Evolutionary conservation across 495 filamentous ascomycete genomes (phyloP).

Genomic region (Penicillium herquei): DNA sequence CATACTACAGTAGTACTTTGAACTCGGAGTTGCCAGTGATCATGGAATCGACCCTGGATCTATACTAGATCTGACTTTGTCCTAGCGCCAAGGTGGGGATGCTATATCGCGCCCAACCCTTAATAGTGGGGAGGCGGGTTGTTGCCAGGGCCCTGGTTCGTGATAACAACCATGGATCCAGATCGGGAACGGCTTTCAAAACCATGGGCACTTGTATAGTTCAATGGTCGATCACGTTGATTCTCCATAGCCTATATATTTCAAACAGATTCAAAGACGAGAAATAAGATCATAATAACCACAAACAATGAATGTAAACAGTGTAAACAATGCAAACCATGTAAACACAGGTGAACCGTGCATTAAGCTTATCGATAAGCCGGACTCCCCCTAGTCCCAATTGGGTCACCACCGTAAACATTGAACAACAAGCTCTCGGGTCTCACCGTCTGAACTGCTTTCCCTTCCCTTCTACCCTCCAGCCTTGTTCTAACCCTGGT

Average conservation of each 20-base stretch:
- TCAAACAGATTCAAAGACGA: no score
- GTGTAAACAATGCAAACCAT: no score
- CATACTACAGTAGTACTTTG: no score
- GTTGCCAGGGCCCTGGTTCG: constrained; percentile 15
- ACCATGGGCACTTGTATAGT: neutral
- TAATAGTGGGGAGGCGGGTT: constrained; percentile 14
- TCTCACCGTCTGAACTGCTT: constrained; percentile 35
- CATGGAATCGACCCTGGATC: no score
- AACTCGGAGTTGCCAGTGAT: no score
- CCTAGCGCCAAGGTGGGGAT: neutral
- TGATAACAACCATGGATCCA: constrained; percentile 8
- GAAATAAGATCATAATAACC: no score
- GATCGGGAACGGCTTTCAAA: neutral
- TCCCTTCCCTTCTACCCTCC: constrained; percentile 16
- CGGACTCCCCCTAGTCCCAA: constrained; percentile 31
- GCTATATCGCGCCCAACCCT: constrained; percentile 1
- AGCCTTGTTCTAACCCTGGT: neutral
- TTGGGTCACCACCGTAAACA: constrained; percentile 41
- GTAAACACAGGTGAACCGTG: neutral
- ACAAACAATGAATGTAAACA: no score
- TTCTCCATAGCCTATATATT: no score
- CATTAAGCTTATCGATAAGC: constrained; percentile 52
- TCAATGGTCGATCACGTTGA: no score
- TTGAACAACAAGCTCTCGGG: constrained; percentile 35
- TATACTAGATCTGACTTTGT: no score